These are phyloP conservation scores for Skeletonema costatum DNA, from an alignment of 108 stramenopile species.

Conservation along the genomic window DNA sequence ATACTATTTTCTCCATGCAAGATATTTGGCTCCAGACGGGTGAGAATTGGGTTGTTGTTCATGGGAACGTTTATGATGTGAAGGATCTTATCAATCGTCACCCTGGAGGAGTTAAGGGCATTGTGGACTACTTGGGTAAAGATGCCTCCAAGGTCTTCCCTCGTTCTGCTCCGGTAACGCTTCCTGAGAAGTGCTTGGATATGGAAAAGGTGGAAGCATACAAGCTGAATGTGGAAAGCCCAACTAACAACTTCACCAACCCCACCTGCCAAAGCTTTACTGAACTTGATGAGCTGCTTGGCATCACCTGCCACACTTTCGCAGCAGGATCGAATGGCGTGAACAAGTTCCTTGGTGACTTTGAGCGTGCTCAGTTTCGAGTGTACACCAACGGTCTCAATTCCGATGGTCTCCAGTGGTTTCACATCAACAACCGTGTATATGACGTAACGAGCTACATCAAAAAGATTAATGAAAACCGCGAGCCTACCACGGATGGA, in stretches of 20 bases:
- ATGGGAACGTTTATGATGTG: conserved; percentile 56
- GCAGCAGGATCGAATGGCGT: conserved; percentile 43
- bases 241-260: conserved; percentile 48
- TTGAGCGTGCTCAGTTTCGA: conserved; percentile 35
- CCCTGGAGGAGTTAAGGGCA: conserved; percentile 58
- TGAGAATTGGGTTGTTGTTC: conserved; percentile 53
- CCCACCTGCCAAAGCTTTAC: conserved; percentile 48
- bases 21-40: conserved; percentile 55
- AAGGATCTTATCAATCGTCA: conserved; percentile 55
- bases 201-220: conserved; percentile 48
- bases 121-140: conserved; percentile 57
- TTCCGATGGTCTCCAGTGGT: conserved; percentile 26
- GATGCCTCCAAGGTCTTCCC: conserved; percentile 61
- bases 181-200: conserved; percentile 57
- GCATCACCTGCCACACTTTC: conserved; percentile 58
- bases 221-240: conserved; percentile 25
- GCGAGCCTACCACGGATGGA: conserved; percentile 10
- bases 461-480: conserved; percentile 36
- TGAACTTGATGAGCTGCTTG: conserved; percentile 47
- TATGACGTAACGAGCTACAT: conserved; percentile 53
- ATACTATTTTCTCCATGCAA: conserved; percentile 34
- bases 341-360: conserved; percentile 48
- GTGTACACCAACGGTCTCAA: conserved; percentile 29
- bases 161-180: conserved; percentile 48
- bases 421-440: conserved; percentile 40